These are phyloP conservation scores for Aquilaria agallochum DNA, from an alignment of 441 rosid species.

Conservation along the genomic window DNA sequence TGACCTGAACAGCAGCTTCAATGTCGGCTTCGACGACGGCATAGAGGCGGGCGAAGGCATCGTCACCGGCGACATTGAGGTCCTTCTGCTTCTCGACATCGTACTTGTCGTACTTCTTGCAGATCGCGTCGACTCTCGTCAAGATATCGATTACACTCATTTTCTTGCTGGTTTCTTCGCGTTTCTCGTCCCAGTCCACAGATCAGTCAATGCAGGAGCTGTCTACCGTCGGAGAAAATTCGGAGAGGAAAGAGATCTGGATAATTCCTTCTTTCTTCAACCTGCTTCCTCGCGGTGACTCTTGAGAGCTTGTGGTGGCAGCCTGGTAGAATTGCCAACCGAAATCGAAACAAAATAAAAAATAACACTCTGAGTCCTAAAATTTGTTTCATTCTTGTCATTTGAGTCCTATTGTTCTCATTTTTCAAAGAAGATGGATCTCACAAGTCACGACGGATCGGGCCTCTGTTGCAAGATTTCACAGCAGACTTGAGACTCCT, in stretches of 20 bases:
- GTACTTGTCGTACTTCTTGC: conserved; percentile 90
- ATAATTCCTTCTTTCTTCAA: too few relatives aligned
- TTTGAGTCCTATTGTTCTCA: too few relatives aligned
- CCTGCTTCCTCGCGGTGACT: too few relatives aligned
- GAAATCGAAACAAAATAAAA: too few relatives aligned
- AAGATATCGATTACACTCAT: conserved; percentile 97
- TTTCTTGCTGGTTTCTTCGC: conserved; percentile 5
- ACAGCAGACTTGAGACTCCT: too few relatives aligned
- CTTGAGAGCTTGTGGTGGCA: too few relatives aligned
- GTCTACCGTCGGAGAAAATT: not conserved
- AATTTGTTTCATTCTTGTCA: too few relatives aligned
- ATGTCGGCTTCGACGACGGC: conserved; percentile 65
- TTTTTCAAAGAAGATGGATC: too few relatives aligned
- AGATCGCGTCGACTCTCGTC: conserved; percentile 92
- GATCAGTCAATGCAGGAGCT: conserved; percentile 5
- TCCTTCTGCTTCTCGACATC: conserved; percentile 85
- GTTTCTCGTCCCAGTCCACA: not conserved
- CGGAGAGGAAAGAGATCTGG: not conserved
- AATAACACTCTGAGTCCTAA: too few relatives aligned
- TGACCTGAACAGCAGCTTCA: conserved; percentile 77
- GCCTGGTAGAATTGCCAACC: too few relatives aligned
- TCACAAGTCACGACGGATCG: too few relatives aligned
- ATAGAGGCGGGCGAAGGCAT: conserved; percentile 85
- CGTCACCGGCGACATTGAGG: conserved; percentile 80
- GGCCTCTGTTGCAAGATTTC: too few relatives aligned